These are phyloP conservation scores for Naganishia antarctica DNA, from an alignment of 768 basidiomycete species.

Conservation along the genomic window DNA sequence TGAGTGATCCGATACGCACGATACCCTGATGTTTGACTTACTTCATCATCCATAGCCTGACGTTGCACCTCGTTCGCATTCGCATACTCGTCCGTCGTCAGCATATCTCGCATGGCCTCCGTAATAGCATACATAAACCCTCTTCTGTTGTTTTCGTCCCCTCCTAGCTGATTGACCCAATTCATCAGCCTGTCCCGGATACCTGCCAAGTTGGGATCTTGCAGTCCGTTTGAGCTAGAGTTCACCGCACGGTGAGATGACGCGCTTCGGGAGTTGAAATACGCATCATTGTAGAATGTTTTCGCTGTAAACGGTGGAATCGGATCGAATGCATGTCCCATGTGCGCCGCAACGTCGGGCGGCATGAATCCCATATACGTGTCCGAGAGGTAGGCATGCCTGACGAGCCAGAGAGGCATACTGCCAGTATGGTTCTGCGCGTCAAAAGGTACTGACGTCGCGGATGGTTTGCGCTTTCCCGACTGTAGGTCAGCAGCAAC, in stretches of 20 bases:
- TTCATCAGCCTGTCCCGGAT: constrained; percentile 6
- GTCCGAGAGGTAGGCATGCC: constrained; percentile 65
- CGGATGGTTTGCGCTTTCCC: constrained; percentile 13
- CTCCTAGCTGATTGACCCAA: neutral
- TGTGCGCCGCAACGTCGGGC: constrained; percentile 54
- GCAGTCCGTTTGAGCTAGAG: neutral
- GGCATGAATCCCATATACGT: constrained; percentile 64
- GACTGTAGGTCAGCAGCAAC: constrained; percentile 47
- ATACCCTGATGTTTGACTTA: neutral
- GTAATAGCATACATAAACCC: constrained; percentile 11
- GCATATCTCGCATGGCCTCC: neutral
- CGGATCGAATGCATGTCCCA: constrained; percentile 75
- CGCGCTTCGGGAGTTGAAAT: constrained; percentile 56
- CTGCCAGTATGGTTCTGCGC: constrained; percentile 19
- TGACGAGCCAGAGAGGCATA: constrained; percentile 40
- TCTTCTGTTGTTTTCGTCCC: constrained; percentile 2
- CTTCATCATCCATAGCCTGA: constrained; percentile 5
- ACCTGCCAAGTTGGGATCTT: neutral
- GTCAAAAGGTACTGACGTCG: neutral
- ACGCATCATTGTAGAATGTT: constrained; percentile 64
- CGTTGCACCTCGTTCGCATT: constrained; percentile 18
- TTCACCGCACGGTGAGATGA: neutral
- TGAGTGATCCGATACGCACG: too few relatives aligned
- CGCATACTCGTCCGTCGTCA: constrained; percentile 15
- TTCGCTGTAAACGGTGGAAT: constrained; percentile 65